These are phyloP conservation scores for Salix viminalis DNA, from an alignment of 345 rosid genomes.

Conservation along the genomic window DNA sequence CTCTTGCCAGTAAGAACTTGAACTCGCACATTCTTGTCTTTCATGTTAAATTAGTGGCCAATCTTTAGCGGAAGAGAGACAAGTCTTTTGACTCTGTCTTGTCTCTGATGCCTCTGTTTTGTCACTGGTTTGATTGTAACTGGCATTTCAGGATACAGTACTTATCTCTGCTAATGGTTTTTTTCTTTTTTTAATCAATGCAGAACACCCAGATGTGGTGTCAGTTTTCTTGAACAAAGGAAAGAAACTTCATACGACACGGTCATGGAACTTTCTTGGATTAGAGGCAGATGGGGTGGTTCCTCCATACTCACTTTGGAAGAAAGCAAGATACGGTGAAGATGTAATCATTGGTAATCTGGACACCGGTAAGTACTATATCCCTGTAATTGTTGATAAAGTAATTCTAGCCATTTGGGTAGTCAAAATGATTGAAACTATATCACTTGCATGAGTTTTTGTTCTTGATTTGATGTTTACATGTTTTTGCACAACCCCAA, in stretches of 20 bases:
- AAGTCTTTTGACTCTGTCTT: background rate
- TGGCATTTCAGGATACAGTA: background rate
- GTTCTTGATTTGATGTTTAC: conserved; percentile 9
- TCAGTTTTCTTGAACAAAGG: conserved; percentile 51
- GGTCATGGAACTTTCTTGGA: conserved; percentile 59
- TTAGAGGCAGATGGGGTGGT: conserved; percentile 36
- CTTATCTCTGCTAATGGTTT: background rate
- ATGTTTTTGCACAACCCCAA: background rate
- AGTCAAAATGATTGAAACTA: background rate
- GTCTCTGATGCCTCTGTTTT: background rate
- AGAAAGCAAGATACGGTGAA: conserved; percentile 41
- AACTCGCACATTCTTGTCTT: background rate
- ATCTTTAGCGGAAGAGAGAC: background rate
- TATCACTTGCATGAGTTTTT: background rate
- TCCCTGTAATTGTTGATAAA: background rate
- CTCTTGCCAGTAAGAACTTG: conserved; percentile 8
- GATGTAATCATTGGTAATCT: conserved; percentile 56
- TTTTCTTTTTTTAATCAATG: background rate
- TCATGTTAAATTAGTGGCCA: background rate
- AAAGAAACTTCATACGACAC: conserved; percentile 49
- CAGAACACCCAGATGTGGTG: conserved; percentile 53
- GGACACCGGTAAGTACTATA: conserved; percentile 40
- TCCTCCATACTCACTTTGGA: conserved; percentile 43
- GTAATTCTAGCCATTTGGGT: background rate
- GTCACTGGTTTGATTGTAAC: background rate